phyloP scores from a whole-genome alignment of 108 stramenopile genomes.

The Stephanodiscus minutulus region DNA sequence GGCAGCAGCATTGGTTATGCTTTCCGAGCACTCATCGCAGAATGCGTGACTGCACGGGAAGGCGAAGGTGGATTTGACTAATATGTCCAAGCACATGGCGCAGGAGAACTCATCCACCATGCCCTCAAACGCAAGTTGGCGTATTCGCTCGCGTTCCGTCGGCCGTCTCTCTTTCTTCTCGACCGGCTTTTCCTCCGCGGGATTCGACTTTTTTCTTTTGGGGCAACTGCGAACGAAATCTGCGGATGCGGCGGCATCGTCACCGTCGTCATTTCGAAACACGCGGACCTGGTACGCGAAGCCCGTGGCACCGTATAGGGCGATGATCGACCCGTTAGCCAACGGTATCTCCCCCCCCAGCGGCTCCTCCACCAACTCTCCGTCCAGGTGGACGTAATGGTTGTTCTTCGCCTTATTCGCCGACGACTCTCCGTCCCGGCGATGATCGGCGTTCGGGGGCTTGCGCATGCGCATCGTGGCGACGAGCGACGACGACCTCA shows the following conservation, averaged over 20 bases:
- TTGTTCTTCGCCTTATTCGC: background rate
- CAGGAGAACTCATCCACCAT: slow-evolving; percentile 25
- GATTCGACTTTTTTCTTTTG: background rate
- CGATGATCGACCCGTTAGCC: slow-evolving; percentile 27
- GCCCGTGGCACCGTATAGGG: slow-evolving; percentile 14
- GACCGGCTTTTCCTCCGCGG: background rate
- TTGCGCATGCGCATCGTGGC: slow-evolving; percentile 40
- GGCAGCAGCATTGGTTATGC: background rate
- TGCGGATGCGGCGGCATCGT: background rate
- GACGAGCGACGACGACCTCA: background rate
- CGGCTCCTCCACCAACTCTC: slow-evolving; percentile 3
- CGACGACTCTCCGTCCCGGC: slow-evolving; percentile 9
- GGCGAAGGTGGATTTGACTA: slow-evolving; percentile 38
- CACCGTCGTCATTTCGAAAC: slow-evolving; percentile 4
- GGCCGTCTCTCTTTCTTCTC: background rate
- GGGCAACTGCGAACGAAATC: background rate
- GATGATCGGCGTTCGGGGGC: background rate
- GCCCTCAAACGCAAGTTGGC: slow-evolving; percentile 17
- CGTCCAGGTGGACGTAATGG: slow-evolving; percentile 18
- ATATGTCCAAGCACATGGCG: slow-evolving; percentile 42
- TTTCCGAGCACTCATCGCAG: slow-evolving; percentile 25
- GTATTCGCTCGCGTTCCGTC: slow-evolving; percentile 17
- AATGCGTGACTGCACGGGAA: slow-evolving; percentile 37
- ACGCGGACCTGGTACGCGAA: slow-evolving; percentile 28
- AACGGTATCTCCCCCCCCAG: slow-evolving; percentile 15